Evolutionary conservation across 176 grass and related monocot genomes (phyloP), one percentile per base, ranked within the genome.

Genomic region (Triticum monococcum): DNA sequence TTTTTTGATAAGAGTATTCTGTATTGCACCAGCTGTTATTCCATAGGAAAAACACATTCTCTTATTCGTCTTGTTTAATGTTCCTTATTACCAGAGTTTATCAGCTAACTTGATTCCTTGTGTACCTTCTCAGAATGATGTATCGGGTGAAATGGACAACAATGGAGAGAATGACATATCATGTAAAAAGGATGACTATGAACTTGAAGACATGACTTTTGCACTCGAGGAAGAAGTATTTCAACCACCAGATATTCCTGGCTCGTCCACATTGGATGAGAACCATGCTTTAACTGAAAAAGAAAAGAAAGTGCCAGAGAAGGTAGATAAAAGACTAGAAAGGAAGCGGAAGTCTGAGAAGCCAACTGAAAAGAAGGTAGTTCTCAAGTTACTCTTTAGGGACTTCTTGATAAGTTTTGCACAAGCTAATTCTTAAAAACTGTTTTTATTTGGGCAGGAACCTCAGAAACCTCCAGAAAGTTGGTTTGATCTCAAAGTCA

Each of bases 401-500:
- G 52, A 80, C 31, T 76, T 72, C 28, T 61, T 84, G 35, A 33
- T 85, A 45, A 75, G 11, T 24, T 84, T 32, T 77, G 16, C n/a
- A n/a, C 12, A 45, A 79, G 32, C 26, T 78, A 63, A 45, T 25
- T 84, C 28, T 66, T 72, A 72, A n/a, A 35, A 81, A n/a, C 79
- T 33, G 8, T 25, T 75, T 84, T 79, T 78, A 59, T 59, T 70
- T 30, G 18, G 45, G 38, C 84, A 96, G 97, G 97, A 99, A 93
- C 87, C 94, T 82, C 88, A 99, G 81, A 99, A 99, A 88, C 94
- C 97, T 77, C 97, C 97, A 65, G 94, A 96, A n/a, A 91, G 89
- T 88, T 99, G 97, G 97, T 99, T 99, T 94, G 94, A 94, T 73
- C 89, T 99, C 76, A 99, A 99, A 88, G 94, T 99, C 67, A 99